These are phyloP conservation scores for Elongisporangium senticosum DNA, from an alignment of 352 stramenopile species.

Conservation along the genomic window DNA sequence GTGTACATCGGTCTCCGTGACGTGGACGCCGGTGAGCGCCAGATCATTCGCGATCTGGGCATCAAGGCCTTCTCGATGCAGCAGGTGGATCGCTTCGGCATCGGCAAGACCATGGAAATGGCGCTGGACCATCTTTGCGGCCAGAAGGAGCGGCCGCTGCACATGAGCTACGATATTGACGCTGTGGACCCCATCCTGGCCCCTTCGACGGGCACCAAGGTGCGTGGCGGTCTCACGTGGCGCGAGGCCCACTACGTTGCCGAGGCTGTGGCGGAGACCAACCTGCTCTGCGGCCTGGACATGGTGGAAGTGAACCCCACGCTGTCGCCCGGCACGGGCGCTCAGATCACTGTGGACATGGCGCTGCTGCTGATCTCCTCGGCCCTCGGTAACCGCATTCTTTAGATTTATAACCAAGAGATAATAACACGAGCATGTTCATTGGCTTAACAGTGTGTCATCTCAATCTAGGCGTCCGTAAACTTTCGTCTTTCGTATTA, in stretches of 20 bases:
- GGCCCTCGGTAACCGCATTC: constrained; percentile 90
- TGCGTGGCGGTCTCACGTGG: constrained; percentile 95
- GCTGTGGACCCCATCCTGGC: constrained; percentile 93
- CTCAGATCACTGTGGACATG: constrained; percentile 91
- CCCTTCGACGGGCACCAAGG: constrained; percentile 93
- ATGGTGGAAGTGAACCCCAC: constrained; percentile 96
- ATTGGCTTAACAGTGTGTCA: no score
- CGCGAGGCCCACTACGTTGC: constrained; percentile 96
- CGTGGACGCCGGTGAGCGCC: constrained; percentile 89
- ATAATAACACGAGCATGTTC: no score
- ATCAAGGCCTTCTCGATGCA: constrained; percentile 97
- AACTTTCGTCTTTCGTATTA: no score
- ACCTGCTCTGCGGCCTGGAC: constrained; percentile 84
- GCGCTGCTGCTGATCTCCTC: constrained; percentile 90
- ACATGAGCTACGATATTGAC: constrained; percentile 98
- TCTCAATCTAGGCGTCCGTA: no score
- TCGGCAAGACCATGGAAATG: constrained; percentile 96
- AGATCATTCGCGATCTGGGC: constrained; percentile 86
- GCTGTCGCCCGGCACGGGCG: constrained; percentile 83
- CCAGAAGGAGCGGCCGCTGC: constrained; percentile 87
- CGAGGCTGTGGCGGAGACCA: constrained; percentile 90
- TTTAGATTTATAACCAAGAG: constrained; percentile 36
- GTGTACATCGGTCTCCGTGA: constrained; percentile 96
- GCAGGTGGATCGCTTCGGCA: constrained; percentile 95
- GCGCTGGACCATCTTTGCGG: constrained; percentile 91